Evolutionary conservation across 495 filamentous ascomycete species (phyloP).

Genomic region (Niebla homalea): DNA sequence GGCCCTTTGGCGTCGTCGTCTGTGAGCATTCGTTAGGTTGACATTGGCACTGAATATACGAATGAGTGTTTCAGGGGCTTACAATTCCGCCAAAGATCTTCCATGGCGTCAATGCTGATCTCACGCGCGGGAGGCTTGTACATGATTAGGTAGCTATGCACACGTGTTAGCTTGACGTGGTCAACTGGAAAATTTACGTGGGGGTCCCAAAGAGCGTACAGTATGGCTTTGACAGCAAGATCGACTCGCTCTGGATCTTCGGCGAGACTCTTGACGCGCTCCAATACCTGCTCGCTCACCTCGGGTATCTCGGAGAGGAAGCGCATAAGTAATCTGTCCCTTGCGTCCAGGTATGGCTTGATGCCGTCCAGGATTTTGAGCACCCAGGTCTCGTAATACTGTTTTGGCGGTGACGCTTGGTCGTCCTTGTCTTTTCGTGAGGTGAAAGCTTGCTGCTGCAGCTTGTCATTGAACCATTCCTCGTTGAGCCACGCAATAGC

Average conservation of each 20-base stretch:
- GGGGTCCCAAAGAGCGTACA: constrained; percentile 29
- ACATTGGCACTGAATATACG: not conserved
- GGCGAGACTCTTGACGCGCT: constrained; percentile 66
- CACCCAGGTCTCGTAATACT: constrained; percentile 70
- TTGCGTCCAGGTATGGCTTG: constrained; percentile 68
- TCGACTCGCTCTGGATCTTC: constrained; percentile 71
- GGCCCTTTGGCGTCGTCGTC: constrained; percentile 33
- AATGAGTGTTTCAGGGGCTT: constrained; percentile 21
- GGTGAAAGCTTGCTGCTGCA: constrained; percentile 35
- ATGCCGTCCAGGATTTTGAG: constrained; percentile 76
- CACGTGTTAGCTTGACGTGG: constrained; percentile 24
- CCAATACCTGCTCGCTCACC: constrained; percentile 53
- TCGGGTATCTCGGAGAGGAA: constrained; percentile 88
- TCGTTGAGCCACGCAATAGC: constrained; percentile 88
- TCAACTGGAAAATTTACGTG: constrained; percentile 7
- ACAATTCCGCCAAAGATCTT: constrained; percentile 78
- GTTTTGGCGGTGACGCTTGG: constrained; percentile 15
- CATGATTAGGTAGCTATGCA: constrained; percentile 61
- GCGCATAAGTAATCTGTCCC: constrained; percentile 76
- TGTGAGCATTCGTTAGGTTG: constrained; percentile 13
- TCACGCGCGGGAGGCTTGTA: constrained; percentile 73
- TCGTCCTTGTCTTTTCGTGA: constrained; percentile 28
- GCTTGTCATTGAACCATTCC: constrained; percentile 91
- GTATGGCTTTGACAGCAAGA: constrained; percentile 45
- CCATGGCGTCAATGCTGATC: constrained; percentile 66